Conservation (phyloP, 176 grass and related monocot species). For the Paspalum vaginatum region DNA sequence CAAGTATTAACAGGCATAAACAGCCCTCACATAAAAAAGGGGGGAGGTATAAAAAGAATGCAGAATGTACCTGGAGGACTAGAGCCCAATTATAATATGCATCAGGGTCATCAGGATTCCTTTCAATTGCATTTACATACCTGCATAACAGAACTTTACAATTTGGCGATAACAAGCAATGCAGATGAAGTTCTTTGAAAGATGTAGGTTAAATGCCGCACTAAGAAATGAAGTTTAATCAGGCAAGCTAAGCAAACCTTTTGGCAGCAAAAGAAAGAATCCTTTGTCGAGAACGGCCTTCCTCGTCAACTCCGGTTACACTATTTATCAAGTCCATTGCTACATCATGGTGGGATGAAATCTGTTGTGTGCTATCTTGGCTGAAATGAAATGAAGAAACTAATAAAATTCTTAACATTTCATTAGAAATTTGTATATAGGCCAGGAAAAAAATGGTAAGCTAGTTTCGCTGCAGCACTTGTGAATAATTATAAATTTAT, state of each 20-base stretch:
- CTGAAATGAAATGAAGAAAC: conserved; percentile 51
- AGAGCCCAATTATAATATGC: conserved; percentile 99
- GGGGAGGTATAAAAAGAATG: conserved; percentile 10
- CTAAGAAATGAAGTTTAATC: conserved; percentile 11
- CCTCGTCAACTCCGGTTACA: conserved; percentile 94
- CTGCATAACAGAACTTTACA: conserved; percentile 54
- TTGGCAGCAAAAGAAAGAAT: conserved; percentile 99
- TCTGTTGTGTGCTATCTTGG: conserved; percentile 59
- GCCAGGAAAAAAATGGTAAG: not conserved
- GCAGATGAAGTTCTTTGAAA: not conserved
- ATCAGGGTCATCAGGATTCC: conserved; percentile 94
- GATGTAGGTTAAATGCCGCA: conserved; percentile 9
- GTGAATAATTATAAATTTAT: not conserved
- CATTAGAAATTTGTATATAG: conserved; percentile 19
- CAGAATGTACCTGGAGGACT: conserved; percentile 84
- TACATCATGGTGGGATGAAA: conserved; percentile 76
- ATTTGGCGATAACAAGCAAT: conserved; percentile 17
- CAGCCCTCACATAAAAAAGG: not conserved
- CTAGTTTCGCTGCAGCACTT: not conserved
- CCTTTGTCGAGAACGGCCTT: conserved; percentile 91
- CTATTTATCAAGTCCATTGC: conserved; percentile 94
- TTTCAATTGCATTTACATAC: conserved; percentile 94
- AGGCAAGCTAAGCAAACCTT: conserved; percentile 57
- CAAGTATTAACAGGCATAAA: conserved; percentile 5
- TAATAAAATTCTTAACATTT: conserved; percentile 21